Evolutionary conservation across 805 yeast species (phyloP).

Genomic region (Ascoidea rubescens): DNA sequence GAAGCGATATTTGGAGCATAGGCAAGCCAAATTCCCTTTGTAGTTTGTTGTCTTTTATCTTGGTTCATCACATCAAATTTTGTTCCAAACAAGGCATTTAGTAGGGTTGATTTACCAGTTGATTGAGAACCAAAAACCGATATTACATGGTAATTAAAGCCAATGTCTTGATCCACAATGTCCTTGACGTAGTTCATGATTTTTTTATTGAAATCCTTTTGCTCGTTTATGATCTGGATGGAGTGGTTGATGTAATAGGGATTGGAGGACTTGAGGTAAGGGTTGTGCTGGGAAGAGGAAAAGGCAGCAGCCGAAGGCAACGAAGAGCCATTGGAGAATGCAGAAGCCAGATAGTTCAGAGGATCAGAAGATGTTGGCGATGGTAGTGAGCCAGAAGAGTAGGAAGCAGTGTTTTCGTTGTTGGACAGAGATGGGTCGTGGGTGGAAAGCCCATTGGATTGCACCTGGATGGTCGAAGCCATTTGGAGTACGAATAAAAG

Average conservation of each 20-base stretch:
- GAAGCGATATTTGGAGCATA: slow-evolving; percentile 30
- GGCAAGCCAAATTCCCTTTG: slow-evolving; percentile 73
- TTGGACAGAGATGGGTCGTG: too few species aligned
- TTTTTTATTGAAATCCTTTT: slow-evolving; percentile 28
- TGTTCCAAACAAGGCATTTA: slow-evolving; percentile 78
- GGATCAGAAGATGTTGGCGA: too few species aligned
- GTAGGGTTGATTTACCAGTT: slow-evolving; percentile 88
- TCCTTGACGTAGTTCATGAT: slow-evolving; percentile 23
- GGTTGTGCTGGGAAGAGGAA: too few species aligned
- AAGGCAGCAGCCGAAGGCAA: too few species aligned
- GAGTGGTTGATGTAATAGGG: slow-evolving; percentile 11
- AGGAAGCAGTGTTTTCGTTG: too few species aligned
- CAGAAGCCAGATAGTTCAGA: too few species aligned
- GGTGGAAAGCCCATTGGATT: too few species aligned
- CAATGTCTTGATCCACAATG: slow-evolving; percentile 27
- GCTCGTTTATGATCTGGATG: slow-evolving; percentile 40
- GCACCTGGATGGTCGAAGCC: too few species aligned
- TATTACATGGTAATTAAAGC: slow-evolving; percentile 73
- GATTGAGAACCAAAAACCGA: slow-evolving; percentile 97
- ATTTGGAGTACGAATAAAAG: too few species aligned
- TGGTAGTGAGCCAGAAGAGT: too few species aligned
- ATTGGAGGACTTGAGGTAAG: slow-evolving; percentile 6
- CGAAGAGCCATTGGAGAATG: too few species aligned
- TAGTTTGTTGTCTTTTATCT: slow-evolving; percentile 73
- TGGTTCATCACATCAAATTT: slow-evolving; percentile 91